Evolutionary conservation across 352 stramenopile species (phyloP), one percentile per base, ranked within the genome.

Genomic region (Phytopythium aichiense): DNA sequence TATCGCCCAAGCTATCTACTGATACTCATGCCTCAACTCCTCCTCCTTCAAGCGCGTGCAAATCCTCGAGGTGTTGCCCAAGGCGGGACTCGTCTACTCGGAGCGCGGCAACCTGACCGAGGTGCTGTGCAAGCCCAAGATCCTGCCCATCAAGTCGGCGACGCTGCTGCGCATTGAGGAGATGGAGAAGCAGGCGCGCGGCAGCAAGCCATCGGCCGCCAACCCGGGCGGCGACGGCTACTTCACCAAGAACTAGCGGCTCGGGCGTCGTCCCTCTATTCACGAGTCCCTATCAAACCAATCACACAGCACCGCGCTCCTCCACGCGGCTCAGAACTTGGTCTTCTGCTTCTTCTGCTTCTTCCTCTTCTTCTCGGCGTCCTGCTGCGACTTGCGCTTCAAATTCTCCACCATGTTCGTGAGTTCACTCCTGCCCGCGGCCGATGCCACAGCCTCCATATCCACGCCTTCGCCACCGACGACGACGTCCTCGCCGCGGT

Each of bases 131-230:
- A 96, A 96, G 42, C 89, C 89, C 20, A 96, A 96, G 67, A 92
- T 96, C 53, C 65, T 97, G 64, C 86, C 89, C 4, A 94, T 97
- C 70, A 96, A 96, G 69, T 94, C 82, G 23, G 79, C 86, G 53
- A 92, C 84, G 33, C 62, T 97, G 61, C 60, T 94, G 53, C 74
- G 79, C 54, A 94, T 97, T 46, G 87, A 97, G 63, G 77, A 95
- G 59, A 91, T 95, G 51, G 87, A 96, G 65, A 79, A 76, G 51
- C 79, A 92, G 61, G 83, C 79, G 16, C 69, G 79, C 13, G 76
- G 76, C 40, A 71, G 64, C 48, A 75, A 67, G 30, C 69, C 66
- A 40, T 46, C 56, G 2, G 70, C 66, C 33, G 56, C 64, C 51
- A 65, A 46, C 25, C 53, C 61, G 15, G 56, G 60, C 37, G 58